Base-by-base conservation (phyloP, 352 stramenopile genomes). In the Halophytophthora batemanensis region DNA sequence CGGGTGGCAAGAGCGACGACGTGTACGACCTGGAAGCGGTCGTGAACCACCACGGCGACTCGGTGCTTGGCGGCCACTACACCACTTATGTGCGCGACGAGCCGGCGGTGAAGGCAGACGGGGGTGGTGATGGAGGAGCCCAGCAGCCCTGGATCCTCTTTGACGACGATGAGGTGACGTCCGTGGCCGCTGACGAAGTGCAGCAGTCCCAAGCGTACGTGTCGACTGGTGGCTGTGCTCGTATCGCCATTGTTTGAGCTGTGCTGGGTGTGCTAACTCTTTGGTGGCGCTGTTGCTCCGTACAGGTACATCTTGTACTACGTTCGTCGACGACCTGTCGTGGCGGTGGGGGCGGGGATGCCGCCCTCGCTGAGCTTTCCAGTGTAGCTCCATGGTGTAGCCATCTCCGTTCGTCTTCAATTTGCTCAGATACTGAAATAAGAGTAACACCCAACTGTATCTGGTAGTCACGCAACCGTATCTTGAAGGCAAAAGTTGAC, bases 51-150 rank as follows among this genome's bases (percentile, higher is more conserved):
- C 79, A 90, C 45, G 79, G 82, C 3, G 74, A 86, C 39, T 76
- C 63, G 5, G 70, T 88, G 3, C 71, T 87, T 18, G 77, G 79
- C 4, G 82, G 82, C 0, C 82, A 93, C 39, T 93, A 90, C 51
- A 90, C 82, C 0, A 67, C 75, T 6, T 87, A 74, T 42, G 64
- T 66, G 22, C 67, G 69, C 2, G 58, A 64, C 14, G 50, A 60
- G 34, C 23, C 49, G 2, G 7, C 28, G 8, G 38, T 45, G 3
- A 62, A 52, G 25, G 5, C 35, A 15, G 5, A 39, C 18, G 11
- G 6, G 7, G 36, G 39, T 46, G 41, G 11, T 19, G 22, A 14
- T 8, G n/a, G 28, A n/a, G n/a, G n/a, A n/a, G n/a, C n/a, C 25
- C 25, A 53, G 25, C 50, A 58, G 18, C 51, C 77, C 29, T 90